Conservation (phyloP, 2,329 filamentous ascomycete genomes). For the Pseudocercospora fuligena region DNA sequence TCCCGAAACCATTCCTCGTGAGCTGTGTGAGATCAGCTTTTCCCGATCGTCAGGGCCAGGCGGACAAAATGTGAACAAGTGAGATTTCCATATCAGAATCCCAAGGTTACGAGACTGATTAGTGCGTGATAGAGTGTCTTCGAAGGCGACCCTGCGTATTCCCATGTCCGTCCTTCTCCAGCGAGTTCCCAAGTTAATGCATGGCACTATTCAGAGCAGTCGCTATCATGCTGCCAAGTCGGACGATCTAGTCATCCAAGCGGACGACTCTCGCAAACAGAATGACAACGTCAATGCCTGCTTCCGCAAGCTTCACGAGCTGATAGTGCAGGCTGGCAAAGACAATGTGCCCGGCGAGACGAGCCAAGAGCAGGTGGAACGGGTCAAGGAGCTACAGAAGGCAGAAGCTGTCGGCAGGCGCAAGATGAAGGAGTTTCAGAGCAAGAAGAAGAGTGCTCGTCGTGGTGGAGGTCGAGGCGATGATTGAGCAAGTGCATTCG, state of each 20-base stretch:
- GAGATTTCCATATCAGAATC: slow-evolving; percentile 28
- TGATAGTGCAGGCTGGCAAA: slow-evolving; percentile 58
- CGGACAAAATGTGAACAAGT: slow-evolving; percentile 74
- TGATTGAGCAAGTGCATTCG: slow-evolving; percentile 32
- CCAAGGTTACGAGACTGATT: not conserved
- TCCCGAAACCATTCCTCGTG: slow-evolving; percentile 59
- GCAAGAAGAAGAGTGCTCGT: slow-evolving; percentile 64
- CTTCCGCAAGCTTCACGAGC: slow-evolving; percentile 61
- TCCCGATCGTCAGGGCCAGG: slow-evolving; percentile 68
- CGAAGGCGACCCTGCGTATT: slow-evolving; percentile 68
- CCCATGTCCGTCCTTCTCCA: slow-evolving; percentile 58
- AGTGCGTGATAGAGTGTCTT: slow-evolving; percentile 60
- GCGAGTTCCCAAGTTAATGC: slow-evolving; percentile 60
- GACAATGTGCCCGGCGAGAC: slow-evolving; percentile 64
- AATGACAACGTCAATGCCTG: slow-evolving; percentile 63
- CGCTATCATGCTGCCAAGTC: slow-evolving; percentile 61
- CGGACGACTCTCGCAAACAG: slow-evolving; percentile 67
- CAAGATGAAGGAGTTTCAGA: slow-evolving; percentile 64
- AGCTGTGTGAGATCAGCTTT: slow-evolving; percentile 64
- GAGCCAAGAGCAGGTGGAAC: slow-evolving; percentile 58
- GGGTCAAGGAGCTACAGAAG: slow-evolving; percentile 62
- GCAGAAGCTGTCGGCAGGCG: slow-evolving; percentile 63
- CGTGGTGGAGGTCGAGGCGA: slow-evolving; percentile 44
- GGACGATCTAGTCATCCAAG: slow-evolving; percentile 63
- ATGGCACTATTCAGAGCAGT: slow-evolving; percentile 56